A percentile compares a stretch with the other conserved stretches of the same genome.
Evolutionary conservation across 441 rosid species (phyloP).

Genomic region (Theobroma grandiflorum): DNA sequence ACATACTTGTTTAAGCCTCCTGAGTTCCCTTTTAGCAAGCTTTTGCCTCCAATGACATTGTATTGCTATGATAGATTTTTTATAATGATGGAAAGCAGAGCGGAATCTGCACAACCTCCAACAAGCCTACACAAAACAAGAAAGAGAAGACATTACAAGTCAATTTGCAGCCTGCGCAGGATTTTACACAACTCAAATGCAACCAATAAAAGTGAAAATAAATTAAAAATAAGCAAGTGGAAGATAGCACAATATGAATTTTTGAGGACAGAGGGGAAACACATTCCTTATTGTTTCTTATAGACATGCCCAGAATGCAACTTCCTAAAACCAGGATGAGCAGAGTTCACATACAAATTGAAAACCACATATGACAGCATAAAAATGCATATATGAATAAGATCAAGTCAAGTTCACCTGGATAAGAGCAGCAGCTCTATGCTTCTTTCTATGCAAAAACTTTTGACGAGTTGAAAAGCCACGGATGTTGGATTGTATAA

Average conservation of each 20-base stretch:
- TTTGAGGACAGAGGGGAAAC: background rate
- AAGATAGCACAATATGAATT: background rate
- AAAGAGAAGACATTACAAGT: conserved; percentile 19
- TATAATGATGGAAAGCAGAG: conserved; percentile 63
- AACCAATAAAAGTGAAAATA: background rate
- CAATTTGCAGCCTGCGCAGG: conserved; percentile 30
- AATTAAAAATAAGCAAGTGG: background rate
- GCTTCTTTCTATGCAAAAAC: conserved; percentile 61
- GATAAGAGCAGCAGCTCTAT: conserved; percentile 71
- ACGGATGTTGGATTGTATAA: conserved; percentile 73
- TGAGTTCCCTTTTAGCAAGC: conserved; percentile 83
- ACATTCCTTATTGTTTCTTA: background rate
- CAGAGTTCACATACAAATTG: conserved; percentile 7
- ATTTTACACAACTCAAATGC: conserved; percentile 21
- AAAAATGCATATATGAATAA: conserved; percentile 1
- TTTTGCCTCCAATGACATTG: conserved; percentile 95
- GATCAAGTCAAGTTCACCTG: conserved; percentile 58
- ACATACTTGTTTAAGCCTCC: conserved; percentile 79
- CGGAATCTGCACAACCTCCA: conserved; percentile 87
- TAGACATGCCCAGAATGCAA: background rate
- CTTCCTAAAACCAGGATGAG: background rate
- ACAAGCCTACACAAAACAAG: conserved; percentile 54
- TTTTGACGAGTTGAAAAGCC: conserved; percentile 68
- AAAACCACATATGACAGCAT: conserved; percentile 11
- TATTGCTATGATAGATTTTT: conserved; percentile 73